Percentiles rank a stretch among this genome's conserved stretches.
Conservation (phyloP, 1,284 basidiomycete species). For the Neonothopanus nambi region DNA sequence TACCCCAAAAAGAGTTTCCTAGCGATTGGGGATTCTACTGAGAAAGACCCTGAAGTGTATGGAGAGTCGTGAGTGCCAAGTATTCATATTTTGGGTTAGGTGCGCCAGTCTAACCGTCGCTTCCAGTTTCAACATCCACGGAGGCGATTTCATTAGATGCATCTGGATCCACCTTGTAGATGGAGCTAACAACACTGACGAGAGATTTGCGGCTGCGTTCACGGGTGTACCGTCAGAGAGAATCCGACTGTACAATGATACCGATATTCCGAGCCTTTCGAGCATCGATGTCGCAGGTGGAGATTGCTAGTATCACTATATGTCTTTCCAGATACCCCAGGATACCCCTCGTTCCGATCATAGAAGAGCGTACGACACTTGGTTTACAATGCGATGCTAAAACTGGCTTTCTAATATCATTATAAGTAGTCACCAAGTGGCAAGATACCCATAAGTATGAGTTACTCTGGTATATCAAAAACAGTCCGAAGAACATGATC, state of each 20-base stretch:
- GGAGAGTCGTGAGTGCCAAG: constrained; percentile 11
- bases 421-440: too few species aligned
- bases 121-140: too few species aligned
- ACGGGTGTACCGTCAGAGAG: constrained; percentile 26
- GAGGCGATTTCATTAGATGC: constrained; percentile 16
- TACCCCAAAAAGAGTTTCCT: constrained; percentile 18
- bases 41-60: constrained; percentile 19
- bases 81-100: not conserved
- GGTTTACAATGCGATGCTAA: too few species aligned
- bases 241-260: constrained; percentile 29
- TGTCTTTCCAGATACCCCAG: too few species aligned
- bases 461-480: constrained; percentile 55
- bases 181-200: constrained; percentile 32
- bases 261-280: constrained; percentile 29
- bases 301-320: constrained; percentile 21
- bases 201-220: constrained; percentile 32
- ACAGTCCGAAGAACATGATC: constrained; percentile 73
- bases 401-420: too few species aligned
- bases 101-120: not conserved
- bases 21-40: constrained; percentile 15
- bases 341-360: too few species aligned
- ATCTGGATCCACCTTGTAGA: constrained; percentile 31
- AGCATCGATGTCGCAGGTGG: constrained; percentile 33
- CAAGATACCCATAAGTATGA: not conserved
- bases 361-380: too few species aligned